These are phyloP conservation scores for Murraya koenigii DNA, from an alignment of 345 rosid genomes.

Conservation along the genomic window DNA sequence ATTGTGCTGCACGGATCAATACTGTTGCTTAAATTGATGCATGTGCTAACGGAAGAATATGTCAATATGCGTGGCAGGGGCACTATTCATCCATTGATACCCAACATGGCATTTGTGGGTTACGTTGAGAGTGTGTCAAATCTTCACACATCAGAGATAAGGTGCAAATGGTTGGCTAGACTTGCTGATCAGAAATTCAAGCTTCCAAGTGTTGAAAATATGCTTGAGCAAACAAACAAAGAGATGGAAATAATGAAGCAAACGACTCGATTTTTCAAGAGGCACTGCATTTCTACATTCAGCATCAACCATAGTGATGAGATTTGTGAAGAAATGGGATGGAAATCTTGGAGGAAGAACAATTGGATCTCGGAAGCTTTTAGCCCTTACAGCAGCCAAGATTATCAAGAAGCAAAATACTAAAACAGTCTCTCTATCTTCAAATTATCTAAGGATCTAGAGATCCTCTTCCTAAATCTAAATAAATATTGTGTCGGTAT, in stretches of 20 bases:
- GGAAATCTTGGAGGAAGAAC: slow-evolving; percentile 49
- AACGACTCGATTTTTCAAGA: slow-evolving; percentile 42
- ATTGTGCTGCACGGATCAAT: neutral
- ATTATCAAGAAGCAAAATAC: slow-evolving; percentile 28
- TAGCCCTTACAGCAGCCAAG: slow-evolving; percentile 44
- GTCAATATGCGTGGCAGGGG: slow-evolving; percentile 29
- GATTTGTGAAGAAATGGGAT: slow-evolving; percentile 57
- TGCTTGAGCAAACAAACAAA: slow-evolving; percentile 33
- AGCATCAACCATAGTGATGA: slow-evolving; percentile 48
- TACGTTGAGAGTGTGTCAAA: slow-evolving; percentile 54
- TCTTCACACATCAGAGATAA: slow-evolving; percentile 48
- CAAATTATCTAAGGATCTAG: neutral
- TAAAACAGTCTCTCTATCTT: neutral
- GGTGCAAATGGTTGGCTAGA: slow-evolving; percentile 53
- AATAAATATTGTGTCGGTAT: neutral
- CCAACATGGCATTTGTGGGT: slow-evolving; percentile 63
- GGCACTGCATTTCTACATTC: slow-evolving; percentile 52
- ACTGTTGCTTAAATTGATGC: too few relatives aligned
- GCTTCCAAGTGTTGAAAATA: slow-evolving; percentile 37
- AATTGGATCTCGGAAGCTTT: slow-evolving; percentile 42
- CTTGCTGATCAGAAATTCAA: slow-evolving; percentile 35
- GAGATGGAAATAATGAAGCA: slow-evolving; percentile 51
- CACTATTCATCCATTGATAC: slow-evolving; percentile 56
- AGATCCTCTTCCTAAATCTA: neutral
- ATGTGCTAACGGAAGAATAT: too few relatives aligned